Percentiles rank a stretch among this genome's conserved stretches.
These are phyloP conservation scores for Ceriops decandra DNA, from an alignment of 345 rosid genomes.

Conservation along the genomic window DNA sequence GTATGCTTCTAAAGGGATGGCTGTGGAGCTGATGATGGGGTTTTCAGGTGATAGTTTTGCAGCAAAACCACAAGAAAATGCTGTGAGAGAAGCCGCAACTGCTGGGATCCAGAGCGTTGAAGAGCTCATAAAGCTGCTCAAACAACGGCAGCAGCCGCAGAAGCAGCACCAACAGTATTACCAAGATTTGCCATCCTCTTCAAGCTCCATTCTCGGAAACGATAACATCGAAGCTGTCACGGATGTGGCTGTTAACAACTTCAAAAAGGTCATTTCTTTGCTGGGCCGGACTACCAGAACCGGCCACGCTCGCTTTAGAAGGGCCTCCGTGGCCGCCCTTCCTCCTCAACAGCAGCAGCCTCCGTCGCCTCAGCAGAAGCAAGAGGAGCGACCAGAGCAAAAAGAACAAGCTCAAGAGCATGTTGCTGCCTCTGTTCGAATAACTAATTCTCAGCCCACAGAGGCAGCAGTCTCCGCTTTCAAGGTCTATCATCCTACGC, in stretches of 20 bases:
- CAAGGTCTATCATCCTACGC: constrained; percentile 62
- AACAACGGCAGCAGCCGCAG: constrained; percentile 28
- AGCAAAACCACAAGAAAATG: constrained; percentile 44
- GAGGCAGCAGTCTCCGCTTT: constrained; percentile 54
- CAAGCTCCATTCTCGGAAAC: constrained; percentile 11
- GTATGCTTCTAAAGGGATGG: constrained; percentile 37
- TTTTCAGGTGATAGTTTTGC: constrained; percentile 37
- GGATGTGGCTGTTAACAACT: constrained; percentile 66
- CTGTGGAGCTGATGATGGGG: constrained; percentile 63
- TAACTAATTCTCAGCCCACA: constrained; percentile 11
- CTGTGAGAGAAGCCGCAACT: constrained; percentile 65
- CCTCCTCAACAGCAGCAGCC: not conserved
- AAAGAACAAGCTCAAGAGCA: constrained; percentile 19
- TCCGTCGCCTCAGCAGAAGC: constrained; percentile 17
- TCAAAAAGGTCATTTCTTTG: constrained; percentile 68
- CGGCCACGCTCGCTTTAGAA: constrained; percentile 90
- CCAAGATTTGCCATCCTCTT: constrained; percentile 12
- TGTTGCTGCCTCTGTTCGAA: constrained; percentile 11
- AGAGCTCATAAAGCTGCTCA: constrained; percentile 54
- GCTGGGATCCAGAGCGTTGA: constrained; percentile 83
- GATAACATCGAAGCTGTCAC: constrained; percentile 55
- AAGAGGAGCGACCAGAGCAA: constrained; percentile 8
- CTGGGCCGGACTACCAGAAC: constrained; percentile 58
- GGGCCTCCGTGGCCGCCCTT: constrained; percentile 35
- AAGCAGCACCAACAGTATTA: constrained; percentile 11